These are phyloP conservation scores for Penicillium steckii DNA, from an alignment of 495 filamentous ascomycete genomes.

Conservation along the genomic window DNA sequence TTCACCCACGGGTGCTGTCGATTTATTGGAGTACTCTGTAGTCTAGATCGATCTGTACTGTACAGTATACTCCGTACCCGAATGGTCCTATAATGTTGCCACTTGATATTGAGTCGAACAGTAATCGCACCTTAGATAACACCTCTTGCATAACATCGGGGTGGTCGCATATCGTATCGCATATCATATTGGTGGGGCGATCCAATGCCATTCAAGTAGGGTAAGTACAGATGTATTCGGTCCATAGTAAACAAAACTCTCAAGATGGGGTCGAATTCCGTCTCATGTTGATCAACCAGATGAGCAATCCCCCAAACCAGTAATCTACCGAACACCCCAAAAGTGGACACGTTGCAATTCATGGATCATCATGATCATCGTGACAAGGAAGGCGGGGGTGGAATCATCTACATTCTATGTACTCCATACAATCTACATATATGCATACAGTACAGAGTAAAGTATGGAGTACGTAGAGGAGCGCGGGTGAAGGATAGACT, in stretches of 20 bases:
- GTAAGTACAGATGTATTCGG: too few relatives aligned
- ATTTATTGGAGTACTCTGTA: too few relatives aligned
- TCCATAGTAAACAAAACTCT: not conserved
- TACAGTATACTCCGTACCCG: not conserved
- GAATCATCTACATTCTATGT: not conserved
- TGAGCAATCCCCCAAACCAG: not conserved
- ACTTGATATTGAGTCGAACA: too few relatives aligned
- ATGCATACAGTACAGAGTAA: too few relatives aligned
- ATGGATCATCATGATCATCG: slow-evolving; percentile 9
- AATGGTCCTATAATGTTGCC: too few relatives aligned
- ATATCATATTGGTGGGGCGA: not conserved
- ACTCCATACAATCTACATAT: too few relatives aligned
- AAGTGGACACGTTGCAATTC: slow-evolving; percentile 10
- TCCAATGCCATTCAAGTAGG: not conserved
- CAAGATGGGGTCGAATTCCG: not conserved
- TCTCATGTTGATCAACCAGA: slow-evolving; percentile 6
- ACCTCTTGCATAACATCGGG: not conserved
- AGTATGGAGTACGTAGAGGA: too few relatives aligned
- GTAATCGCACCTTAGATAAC: slow-evolving; percentile 3
- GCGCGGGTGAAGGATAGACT: not conserved
- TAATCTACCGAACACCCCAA: slow-evolving; percentile 1
- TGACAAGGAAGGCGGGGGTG: not conserved
- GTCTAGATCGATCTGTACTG: not conserved
- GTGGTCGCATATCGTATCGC: slow-evolving; percentile 2
- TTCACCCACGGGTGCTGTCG: not conserved